Evolutionary conservation across 192 early-diverging fungal genomes (phyloP), one percentile per base, ranked within the genome.

Genomic region (Coemansia sp.): DNA sequence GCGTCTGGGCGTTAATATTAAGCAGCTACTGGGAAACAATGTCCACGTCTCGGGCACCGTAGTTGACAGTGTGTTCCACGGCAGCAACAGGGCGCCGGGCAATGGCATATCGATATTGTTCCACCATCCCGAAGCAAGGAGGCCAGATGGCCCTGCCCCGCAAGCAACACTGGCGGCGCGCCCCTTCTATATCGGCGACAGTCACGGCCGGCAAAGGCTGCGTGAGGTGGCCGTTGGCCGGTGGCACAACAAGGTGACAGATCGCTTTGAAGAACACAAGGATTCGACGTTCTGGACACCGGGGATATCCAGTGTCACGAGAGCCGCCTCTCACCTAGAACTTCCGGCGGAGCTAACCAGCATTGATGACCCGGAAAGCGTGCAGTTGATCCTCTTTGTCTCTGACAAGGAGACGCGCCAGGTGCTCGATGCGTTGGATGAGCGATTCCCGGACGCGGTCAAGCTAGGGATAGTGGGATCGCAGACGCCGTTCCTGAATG

Each of bases 401-500:
- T 28, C 63, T 0, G 69, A 73, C 22, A 47, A 44, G 14, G 69
- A 73, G 16, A 60, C 62, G 2, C 52, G 48, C 4, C 63, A 73
- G 48, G 44, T 46, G 0, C 28, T 52, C 13, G 57, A 73, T 31
- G 52, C 49, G 9, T 37, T 73, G 25, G 62, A 65, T 10, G 16
- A 7, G 11, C 51, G 33, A 14, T 73, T 73, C 27, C 63, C 69
- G 8, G n/a, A 18, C 11, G 61, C 69, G 1, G 8, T 36, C n/a
- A 73, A 56, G 73, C 32, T 66, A 14, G 69, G 63, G 0, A 38
- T 66, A 7, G 62, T 65, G 6, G 69, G 69, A 1, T 37, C 63
- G 5, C 63, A 52, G 21, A 73, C 69, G 2, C 69, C 69, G 7
- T 73, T 73, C 38, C 13, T 73, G 7, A 73, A 73, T 29, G 57